These are phyloP conservation scores for Trichocladium uniseriatum DNA, from an alignment of 495 filamentous ascomycete genomes.

Conservation along the genomic window DNA sequence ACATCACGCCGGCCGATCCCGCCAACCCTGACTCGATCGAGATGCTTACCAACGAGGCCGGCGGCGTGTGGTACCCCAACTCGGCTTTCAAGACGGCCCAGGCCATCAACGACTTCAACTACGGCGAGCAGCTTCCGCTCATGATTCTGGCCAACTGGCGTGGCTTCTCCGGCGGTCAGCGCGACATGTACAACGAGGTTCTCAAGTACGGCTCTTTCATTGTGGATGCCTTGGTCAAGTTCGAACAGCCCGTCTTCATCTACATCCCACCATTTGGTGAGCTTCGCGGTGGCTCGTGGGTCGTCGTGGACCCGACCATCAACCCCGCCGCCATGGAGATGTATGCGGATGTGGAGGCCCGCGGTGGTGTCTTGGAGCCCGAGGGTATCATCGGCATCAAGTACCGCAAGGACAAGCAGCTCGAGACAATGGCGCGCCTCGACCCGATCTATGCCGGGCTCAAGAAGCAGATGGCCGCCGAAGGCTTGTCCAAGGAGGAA, in stretches of 20 bases:
- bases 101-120: slow-evolving; percentile 97
- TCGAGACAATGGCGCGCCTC: slow-evolving; percentile 94
- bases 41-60: slow-evolving; percentile 84
- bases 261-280: slow-evolving; percentile 97
- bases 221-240: slow-evolving; percentile 95
- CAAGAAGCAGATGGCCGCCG: slow-evolving; percentile 63
- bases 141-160: slow-evolving; percentile 99
- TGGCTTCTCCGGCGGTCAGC: slow-evolving; percentile 98
- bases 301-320: slow-evolving; percentile 97
- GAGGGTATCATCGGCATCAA: slow-evolving; percentile 99
- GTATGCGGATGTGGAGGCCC: slow-evolving; percentile 95
- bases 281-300: slow-evolving; percentile 97
- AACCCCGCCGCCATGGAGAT: slow-evolving; percentile 97
- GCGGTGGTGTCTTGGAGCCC: slow-evolving; percentile 93
- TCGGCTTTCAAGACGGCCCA: slow-evolving; percentile 99
- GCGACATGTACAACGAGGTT: slow-evolving; percentile 99
- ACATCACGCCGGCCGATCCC: slow-evolving; percentile 93
- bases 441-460: slow-evolving; percentile 76
- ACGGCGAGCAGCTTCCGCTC: slow-evolving; percentile 92
- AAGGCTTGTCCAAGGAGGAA: slow-evolving; percentile 60
- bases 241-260: slow-evolving; percentile 95
- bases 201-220: slow-evolving; percentile 99
- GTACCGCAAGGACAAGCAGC: slow-evolving; percentile 92
- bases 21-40: slow-evolving; percentile 98
- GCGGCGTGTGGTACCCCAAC: slow-evolving; percentile 99